Evolutionary conservation across 495 filamentous ascomycete genomes (phyloP), one percentile per base, ranked within the genome.

Genomic region (Lophiotrema nucula): DNA sequence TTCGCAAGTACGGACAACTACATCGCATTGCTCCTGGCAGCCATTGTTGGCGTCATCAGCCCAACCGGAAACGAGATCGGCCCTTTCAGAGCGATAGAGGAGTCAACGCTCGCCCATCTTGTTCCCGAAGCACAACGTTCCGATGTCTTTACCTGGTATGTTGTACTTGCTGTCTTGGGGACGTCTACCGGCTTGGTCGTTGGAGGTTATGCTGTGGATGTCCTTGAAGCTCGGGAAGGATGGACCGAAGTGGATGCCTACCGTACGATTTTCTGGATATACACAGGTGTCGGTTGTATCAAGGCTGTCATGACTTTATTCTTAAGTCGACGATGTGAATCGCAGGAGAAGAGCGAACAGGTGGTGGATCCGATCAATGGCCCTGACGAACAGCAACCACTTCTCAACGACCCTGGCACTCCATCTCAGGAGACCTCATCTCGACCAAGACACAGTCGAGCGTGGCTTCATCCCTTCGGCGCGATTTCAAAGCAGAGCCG

Each of bases 111-210:
- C 11, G 86, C 89, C 4, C 88, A 92, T 58, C 77, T 95, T 16
- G 87, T 84, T 0, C 74, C 77, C 0, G 71, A 82, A 19, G 77
- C 78, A 19, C 70, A 73, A 11, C 77, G 89, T 43, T 78, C 84
- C 42, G 88, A 91, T 73, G 81, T 95, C 19, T 87, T 90, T 64
- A 84, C 89, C 6, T 95, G 90, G 90, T 90, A 93, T 65, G 83
- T 82, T 0, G 76, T 92, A 8, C 65, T 86, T 10, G 88, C 86
- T 10, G 79, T 78, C 0, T 73, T 82, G 0, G 86, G 84, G 0
- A 81, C 82, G 0, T 85, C 88, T 0, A 68, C 81, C 6, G 89
- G 90, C 0, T 81, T 83, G 50, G 72, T 88, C 57, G 65, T 76
- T 15, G 83, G 83, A 43, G 90, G 90, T 11, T 86, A 85, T 80